Conservation (phyloP, 495 filamentous ascomycete genomes). For the Aspergillus nanangensis region DNA sequence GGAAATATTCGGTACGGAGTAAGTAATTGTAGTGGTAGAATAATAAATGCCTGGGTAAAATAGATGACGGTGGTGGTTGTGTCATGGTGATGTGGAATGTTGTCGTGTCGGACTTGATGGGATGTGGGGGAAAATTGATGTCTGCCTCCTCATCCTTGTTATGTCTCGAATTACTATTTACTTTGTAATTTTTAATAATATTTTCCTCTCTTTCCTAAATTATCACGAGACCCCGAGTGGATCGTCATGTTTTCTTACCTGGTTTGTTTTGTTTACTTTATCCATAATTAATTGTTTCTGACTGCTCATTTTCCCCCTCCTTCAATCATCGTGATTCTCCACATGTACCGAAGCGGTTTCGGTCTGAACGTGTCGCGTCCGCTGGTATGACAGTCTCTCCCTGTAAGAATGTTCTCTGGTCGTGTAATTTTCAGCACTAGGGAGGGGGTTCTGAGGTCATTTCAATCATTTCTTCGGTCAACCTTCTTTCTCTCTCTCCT, state of each 20-base stretch:
- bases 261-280: too few species aligned
- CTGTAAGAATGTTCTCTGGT: not conserved
- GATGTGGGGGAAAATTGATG: not conserved
- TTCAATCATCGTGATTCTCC: conserved; percentile 12
- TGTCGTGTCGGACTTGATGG: not conserved
- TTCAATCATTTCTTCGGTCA: too few species aligned
- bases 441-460: too few species aligned
- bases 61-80: not conserved
- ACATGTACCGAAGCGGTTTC: conserved; percentile 2
- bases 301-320: conserved; percentile 12
- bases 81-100: not conserved
- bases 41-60: not conserved
- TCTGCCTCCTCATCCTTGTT: not conserved
- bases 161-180: not conserved
- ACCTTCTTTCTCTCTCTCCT: too few species aligned
- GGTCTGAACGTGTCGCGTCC: conserved; percentile 12
- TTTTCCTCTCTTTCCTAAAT: not conserved
- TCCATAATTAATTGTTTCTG: conserved; percentile 17
- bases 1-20: not conserved
- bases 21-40: not conserved
- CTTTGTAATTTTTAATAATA: not conserved
- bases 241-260: not conserved
- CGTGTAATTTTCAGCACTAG: not conserved
- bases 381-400: not conserved
- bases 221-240: conserved; percentile 12